phyloP scores from a whole-genome alignment of 257 asterid species.

The Lavandula angustifolia region DNA sequence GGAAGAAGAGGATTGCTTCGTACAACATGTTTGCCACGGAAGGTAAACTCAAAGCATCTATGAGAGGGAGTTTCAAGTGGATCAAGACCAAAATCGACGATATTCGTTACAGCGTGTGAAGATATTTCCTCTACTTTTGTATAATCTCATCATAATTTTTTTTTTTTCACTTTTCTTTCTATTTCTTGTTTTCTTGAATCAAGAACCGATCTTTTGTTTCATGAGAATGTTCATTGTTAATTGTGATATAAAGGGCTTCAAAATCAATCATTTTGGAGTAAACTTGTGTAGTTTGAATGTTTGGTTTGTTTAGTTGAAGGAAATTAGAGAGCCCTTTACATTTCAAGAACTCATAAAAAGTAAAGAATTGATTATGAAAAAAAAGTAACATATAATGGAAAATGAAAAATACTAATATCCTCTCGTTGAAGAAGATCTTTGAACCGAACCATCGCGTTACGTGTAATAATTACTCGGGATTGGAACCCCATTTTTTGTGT shows the following conservation, averaged over 20 bases:
- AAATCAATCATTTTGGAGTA: neutral
- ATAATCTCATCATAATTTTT: constrained; percentile 19
- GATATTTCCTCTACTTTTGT: neutral
- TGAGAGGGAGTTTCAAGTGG: constrained; percentile 78
- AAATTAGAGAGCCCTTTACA: neutral
- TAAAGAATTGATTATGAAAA: constrained; percentile 5
- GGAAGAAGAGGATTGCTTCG: constrained; percentile 77
- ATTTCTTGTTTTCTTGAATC: neutral
- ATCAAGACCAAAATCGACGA: constrained; percentile 62
- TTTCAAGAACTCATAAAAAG: neutral
- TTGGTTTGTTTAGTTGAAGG: no score
- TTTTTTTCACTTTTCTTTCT: neutral
- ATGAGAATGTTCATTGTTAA: constrained; percentile 16
- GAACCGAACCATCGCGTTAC: constrained; percentile 38
- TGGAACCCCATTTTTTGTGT: constrained; percentile 48
- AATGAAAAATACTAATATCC: constrained; percentile 26
- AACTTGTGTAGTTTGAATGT: no score
- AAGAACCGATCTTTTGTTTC: constrained; percentile 9
- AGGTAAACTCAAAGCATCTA: constrained; percentile 67
- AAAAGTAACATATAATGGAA: constrained; percentile 5
- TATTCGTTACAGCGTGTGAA: constrained; percentile 43
- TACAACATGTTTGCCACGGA: constrained; percentile 64
- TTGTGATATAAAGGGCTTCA: constrained; percentile 13
- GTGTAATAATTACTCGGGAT: constrained; percentile 38
- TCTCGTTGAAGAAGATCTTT: constrained; percentile 61